Percentiles rank a stretch among this genome's conserved stretches.
Evolutionary conservation across 2,329 filamentous ascomycete genomes (phyloP).

Genomic region (Teratosphaeria zuluensis): DNA sequence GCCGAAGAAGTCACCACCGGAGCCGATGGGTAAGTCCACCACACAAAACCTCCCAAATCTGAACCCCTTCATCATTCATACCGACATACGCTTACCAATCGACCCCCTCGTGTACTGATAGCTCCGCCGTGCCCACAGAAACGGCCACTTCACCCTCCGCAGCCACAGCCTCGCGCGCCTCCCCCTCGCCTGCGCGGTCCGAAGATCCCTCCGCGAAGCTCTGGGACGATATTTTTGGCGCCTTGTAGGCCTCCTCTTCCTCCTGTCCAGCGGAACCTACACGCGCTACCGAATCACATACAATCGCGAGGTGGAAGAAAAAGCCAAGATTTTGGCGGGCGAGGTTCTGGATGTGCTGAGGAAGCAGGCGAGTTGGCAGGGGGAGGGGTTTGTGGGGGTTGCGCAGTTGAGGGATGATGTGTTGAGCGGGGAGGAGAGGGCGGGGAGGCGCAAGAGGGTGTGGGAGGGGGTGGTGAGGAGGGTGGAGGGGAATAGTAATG

Average conservation of each 20-base stretch:
- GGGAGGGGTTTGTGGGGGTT: constrained; percentile 74
- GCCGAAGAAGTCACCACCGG: constrained; percentile 51
- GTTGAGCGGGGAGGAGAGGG: constrained; percentile 67
- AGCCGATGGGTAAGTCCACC: constrained; percentile 47
- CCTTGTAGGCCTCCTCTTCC: constrained; percentile 56
- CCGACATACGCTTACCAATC: constrained; percentile 9
- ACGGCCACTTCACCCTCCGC: constrained; percentile 50
- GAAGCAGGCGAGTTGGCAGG: constrained; percentile 72
- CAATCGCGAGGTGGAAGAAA: constrained; percentile 55
- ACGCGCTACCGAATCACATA: constrained; percentile 53
- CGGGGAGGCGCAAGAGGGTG: constrained; percentile 65
- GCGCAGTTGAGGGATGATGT: constrained; percentile 89
- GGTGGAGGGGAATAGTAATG: constrained; percentile 89
- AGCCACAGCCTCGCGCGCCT: constrained; percentile 86
- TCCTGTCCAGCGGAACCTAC: constrained; percentile 47
- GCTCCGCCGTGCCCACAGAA: constrained; percentile 58
- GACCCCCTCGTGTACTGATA: constrained; percentile 60
- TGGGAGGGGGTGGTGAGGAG: constrained; percentile 77
- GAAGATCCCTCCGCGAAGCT: constrained; percentile 66
- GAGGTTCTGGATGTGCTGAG: constrained; percentile 76
- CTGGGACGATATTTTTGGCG: constrained; percentile 80
- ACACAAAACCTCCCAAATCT: constrained; percentile 1
- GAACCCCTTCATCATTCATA: constrained; percentile 8
- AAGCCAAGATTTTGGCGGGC: constrained; percentile 74
- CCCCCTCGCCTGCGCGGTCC: constrained; percentile 74